Conservation (phyloP, 768 basidiomycete genomes). For the Suillus decipiens region DNA sequence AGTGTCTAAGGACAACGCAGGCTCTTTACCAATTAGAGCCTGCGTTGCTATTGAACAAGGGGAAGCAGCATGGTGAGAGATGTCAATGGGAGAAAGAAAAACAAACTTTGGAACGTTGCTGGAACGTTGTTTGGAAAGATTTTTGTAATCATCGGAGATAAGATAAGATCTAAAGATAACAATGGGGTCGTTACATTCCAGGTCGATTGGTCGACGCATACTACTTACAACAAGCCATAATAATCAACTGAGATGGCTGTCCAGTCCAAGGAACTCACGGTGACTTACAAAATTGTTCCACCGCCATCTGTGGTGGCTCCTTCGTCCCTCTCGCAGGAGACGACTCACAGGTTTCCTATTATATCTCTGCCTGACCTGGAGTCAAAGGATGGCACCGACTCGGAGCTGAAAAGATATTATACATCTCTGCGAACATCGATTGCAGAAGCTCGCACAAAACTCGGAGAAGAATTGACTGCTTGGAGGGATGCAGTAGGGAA, state of each 20-base stretch:
- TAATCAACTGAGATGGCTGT: slow-evolving; percentile 18
- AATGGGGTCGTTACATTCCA: not conserved
- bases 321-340: slow-evolving; percentile 23
- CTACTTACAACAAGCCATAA: slow-evolving; percentile 10
- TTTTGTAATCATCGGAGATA: slow-evolving; percentile 18
- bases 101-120: not conserved
- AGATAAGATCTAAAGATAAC: slow-evolving; percentile 19
- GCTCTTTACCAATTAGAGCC: slow-evolving; percentile 32
- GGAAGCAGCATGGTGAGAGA: slow-evolving; percentile 34
- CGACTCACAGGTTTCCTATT: slow-evolving; percentile 28
- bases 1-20: slow-evolving; percentile 20
- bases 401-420: slow-evolving; percentile 44
- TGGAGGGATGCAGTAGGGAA: slow-evolving; percentile 78
- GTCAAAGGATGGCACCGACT: not conserved
- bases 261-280: slow-evolving; percentile 14
- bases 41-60: slow-evolving; percentile 54
- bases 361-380: slow-evolving; percentile 14
- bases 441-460: slow-evolving; percentile 47
- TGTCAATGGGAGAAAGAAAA: slow-evolving; percentile 2
- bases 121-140: not conserved
- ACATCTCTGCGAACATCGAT: slow-evolving; percentile 49
- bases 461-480: slow-evolving; percentile 69
- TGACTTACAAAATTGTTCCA: slow-evolving; percentile 25
- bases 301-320: slow-evolving; percentile 21
- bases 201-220: not conserved